Conservation (phyloP, 768 basidiomycete species). For the Mycena galericulata region DNA sequence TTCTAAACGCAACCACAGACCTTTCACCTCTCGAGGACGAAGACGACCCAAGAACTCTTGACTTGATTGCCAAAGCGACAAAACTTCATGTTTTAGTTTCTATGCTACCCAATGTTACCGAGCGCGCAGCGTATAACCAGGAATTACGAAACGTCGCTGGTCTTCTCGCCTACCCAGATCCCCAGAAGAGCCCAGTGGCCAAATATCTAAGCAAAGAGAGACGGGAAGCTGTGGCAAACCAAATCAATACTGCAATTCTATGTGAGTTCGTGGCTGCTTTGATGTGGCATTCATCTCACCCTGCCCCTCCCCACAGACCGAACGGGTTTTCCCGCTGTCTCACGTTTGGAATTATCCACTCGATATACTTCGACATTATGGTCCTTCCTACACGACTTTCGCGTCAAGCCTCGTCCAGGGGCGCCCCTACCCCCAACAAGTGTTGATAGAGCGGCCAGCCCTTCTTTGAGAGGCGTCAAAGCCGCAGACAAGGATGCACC, state of each 20-base stretch:
- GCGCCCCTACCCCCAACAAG: constrained; percentile 55
- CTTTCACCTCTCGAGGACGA: constrained; percentile 38
- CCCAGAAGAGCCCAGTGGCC: constrained; percentile 80
- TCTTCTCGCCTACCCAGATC: constrained; percentile 85
- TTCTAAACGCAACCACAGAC: constrained; percentile 36
- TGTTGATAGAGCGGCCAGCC: constrained; percentile 31
- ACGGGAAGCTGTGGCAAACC: constrained; percentile 86
- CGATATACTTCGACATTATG: constrained; percentile 76
- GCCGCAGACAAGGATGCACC: constrained; percentile 48
- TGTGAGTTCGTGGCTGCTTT: constrained; percentile 53
- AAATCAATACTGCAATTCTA: constrained; percentile 89
- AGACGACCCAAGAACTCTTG: constrained; percentile 53
- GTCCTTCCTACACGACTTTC: constrained; percentile 64
- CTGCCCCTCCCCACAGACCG: constrained; percentile 62
- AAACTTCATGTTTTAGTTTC: constrained; percentile 76
- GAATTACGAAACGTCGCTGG: constrained; percentile 83
- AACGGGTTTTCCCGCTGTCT: constrained; percentile 62
- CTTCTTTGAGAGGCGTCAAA: constrained; percentile 31
- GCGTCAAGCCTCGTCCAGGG: constrained; percentile 58
- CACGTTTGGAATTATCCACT: constrained; percentile 72
- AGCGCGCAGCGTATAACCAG: constrained; percentile 70
- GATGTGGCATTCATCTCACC: not conserved
- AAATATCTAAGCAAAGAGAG: constrained; percentile 83
- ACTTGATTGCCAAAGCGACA: constrained; percentile 68
- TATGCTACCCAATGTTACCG: constrained; percentile 63